Base-by-base conservation (phyloP, 2,329 filamentous ascomycete species). In the Cordyceps tenuipes region DNA sequence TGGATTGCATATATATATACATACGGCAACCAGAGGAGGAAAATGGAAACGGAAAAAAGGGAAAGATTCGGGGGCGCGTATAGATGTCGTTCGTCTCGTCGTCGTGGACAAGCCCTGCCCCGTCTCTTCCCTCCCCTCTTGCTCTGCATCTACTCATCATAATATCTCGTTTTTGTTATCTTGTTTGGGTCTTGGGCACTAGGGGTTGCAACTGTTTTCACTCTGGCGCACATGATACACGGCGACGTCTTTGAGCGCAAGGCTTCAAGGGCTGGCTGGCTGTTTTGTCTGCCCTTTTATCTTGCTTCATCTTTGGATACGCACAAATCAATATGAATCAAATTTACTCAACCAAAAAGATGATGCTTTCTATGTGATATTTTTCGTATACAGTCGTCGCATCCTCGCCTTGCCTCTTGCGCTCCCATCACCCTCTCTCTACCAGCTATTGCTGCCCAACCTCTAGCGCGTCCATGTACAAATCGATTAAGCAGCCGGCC, bases 401-500 rank as follows among this genome's bases (percentile, higher is more conserved):
- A n/a, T 57, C 10, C 29, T 57, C 26, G 29, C 7, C 29, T 10
- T 39, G 29, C 7, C 29, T 10, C 3, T 36, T 3, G 3, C 1
- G 54, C 44, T 57, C 54, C 29, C 46, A n/a, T n/a, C 12, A 10
- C 26, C 21, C 43, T 49, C 17, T 36, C 10, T 41, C 17, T 21
- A 17, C 19, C 29, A 17, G 10, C 39, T 21, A 57, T 17, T 62
- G 34, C 31, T 53, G 59, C 21, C 26, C 51, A 29, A 81, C 78
- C 66, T 82, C 81, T 29, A 82, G 80, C 19, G 91, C 93, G 72
- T 99, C 94, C 79, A 96, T 92, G 76, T 96, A 99, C 64, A 99
- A 75, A 76, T 99, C 94, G 68, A 99, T 90, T 69, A 99, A 79
- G 72, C 94, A 97, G 23, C 90, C 89, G 34, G 94, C 90, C 57